Evolutionary conservation across 768 basidiomycete genomes (phyloP).

Genomic region (Tulasnella sp.): DNA sequence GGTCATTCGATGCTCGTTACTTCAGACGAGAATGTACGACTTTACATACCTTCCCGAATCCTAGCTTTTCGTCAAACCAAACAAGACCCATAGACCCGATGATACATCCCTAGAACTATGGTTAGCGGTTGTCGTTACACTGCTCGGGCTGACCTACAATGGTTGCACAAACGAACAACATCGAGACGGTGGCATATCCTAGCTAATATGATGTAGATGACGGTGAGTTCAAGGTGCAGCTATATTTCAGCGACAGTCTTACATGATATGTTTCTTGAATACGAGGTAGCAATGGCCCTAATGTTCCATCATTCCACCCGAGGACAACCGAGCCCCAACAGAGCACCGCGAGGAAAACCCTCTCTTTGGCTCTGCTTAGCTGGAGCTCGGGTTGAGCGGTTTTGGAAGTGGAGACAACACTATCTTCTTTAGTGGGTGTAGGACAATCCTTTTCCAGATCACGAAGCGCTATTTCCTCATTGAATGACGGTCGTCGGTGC

Average conservation of each 20-base stretch:
- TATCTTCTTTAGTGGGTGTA: no score
- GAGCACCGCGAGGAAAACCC: not conserved
- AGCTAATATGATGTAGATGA: not conserved
- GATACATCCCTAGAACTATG: constrained; percentile 10
- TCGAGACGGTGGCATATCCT: constrained; percentile 6
- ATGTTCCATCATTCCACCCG: not conserved
- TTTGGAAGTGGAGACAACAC: no score
- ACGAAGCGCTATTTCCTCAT: no score
- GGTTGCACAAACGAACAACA: constrained; percentile 1
- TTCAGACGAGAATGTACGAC: no score
- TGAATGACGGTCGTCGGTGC: no score
- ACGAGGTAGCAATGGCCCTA: constrained; percentile 8
- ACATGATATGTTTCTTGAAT: constrained; percentile 16
- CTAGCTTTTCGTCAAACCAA: constrained; percentile 12
- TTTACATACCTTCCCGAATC: constrained; percentile 16
- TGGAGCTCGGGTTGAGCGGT: no score
- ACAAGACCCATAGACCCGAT: constrained; percentile 1
- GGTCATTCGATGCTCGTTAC: no score
- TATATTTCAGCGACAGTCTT: not conserved
- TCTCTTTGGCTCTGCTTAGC: not conserved
- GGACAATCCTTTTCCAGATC: no score
- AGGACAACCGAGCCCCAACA: not conserved
- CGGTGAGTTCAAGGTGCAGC: not conserved
- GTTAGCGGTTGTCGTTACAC: no score
- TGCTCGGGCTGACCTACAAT: no score